A percentile compares a stretch with the other conserved stretches of the same genome.
These are phyloP conservation scores for Auriculariales sp. DNA, from an alignment of 768 basidiomycete genomes.

Conservation along the genomic window DNA sequence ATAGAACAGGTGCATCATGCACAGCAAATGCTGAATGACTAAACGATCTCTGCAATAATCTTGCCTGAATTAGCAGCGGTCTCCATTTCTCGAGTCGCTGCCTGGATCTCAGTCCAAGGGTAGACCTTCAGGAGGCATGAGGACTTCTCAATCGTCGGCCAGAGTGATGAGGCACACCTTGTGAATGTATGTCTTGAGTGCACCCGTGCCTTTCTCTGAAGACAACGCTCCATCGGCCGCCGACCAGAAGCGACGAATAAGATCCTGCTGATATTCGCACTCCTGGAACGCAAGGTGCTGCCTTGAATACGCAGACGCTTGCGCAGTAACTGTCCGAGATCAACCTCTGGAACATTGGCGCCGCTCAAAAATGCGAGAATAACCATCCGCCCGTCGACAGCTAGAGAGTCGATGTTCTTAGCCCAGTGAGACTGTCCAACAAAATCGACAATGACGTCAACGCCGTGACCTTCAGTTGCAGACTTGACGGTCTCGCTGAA, in stretches of 20 bases:
- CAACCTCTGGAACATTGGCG: constrained; percentile 33
- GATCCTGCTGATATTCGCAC: constrained; percentile 57
- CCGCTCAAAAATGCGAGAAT: constrained; percentile 54
- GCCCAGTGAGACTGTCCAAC: constrained; percentile 63
- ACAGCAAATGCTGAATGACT: no score
- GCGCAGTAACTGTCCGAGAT: constrained; percentile 54
- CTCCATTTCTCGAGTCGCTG: constrained; percentile 78
- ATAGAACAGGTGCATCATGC: no score
- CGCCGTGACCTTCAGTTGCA: constrained; percentile 54
- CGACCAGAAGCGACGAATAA: constrained; percentile 41
- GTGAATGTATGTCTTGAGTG: constrained; percentile 63
- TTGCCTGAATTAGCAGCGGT: constrained; percentile 28
- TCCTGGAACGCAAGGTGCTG: constrained; percentile 71
- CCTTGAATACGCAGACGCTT: constrained; percentile 85
- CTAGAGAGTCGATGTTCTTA: constrained; percentile 56
- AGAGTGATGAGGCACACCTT: constrained; percentile 31
- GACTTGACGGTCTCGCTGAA: constrained; percentile 63
- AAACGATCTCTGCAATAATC: neutral
- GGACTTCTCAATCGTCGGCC: neutral
- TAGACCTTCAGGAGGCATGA: constrained; percentile 38
- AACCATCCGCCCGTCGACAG: constrained; percentile 61
- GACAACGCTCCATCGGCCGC: constrained; percentile 46
- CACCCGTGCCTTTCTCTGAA: constrained; percentile 37
- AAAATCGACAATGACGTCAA: constrained; percentile 75
- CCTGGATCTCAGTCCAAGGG: constrained; percentile 63